Evolutionary conservation across 768 basidiomycete genomes (phyloP).

Genomic region (Panus rudis): DNA sequence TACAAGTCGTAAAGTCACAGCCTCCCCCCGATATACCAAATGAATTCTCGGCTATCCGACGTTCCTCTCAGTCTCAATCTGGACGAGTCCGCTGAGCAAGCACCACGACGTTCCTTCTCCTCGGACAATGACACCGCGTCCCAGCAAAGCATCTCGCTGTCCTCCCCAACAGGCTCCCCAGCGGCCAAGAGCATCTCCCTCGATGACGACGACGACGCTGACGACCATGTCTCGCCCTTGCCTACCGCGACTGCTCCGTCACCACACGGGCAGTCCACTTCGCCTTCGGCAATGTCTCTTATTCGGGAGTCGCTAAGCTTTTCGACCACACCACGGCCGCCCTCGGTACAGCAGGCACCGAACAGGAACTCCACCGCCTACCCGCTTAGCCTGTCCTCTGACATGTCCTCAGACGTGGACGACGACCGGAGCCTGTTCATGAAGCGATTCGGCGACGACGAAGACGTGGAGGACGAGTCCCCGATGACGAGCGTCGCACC

Average conservation of each 20-base stretch:
- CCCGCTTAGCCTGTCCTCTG: too few species aligned
- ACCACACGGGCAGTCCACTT: conserved; percentile 41
- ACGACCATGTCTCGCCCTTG: conserved; percentile 14
- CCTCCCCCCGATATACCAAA: too few species aligned
- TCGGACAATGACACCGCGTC: conserved; percentile 71
- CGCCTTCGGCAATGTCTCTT: too few species aligned
- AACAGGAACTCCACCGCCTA: too few species aligned
- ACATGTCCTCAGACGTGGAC: conserved; percentile 32
- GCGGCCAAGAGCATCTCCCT: conserved; percentile 18
- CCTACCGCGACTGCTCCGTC: conserved; percentile 9
- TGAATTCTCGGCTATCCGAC: too few species aligned
- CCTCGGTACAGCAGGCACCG: too few species aligned
- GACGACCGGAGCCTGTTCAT: conserved; percentile 49
- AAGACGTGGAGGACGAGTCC: too few species aligned
- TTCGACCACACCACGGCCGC: too few species aligned
- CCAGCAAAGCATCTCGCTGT: conserved; percentile 69
- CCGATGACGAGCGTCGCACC: conserved; percentile 47
- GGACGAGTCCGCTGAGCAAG: too few species aligned
- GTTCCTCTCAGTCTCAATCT: too few species aligned
- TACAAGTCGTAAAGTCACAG: too few species aligned
- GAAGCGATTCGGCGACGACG: conserved; percentile 29
- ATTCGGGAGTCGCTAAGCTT: conserved; percentile 11
- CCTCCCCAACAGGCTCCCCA: conserved; percentile 54
- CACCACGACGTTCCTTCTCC: too few species aligned
- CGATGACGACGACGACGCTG: conserved; percentile 12